Base-by-base conservation (phyloP, 371 early-diverging fungal species). In the Massospora cicadina region DNA sequence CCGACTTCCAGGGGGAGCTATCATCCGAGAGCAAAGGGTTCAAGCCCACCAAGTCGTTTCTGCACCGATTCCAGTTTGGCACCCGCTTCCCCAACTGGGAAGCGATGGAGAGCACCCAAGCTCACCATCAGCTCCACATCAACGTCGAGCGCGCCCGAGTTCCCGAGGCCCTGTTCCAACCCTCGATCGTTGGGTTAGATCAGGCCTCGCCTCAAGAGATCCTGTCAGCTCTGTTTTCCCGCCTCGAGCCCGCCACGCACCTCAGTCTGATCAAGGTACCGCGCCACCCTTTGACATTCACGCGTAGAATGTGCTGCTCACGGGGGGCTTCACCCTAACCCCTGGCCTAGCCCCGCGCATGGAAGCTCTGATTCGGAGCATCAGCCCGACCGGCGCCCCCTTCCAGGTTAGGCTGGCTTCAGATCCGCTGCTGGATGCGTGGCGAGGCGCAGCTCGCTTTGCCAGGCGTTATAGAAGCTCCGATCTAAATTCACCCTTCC, bases 131-230 rank as follows among this genome's bases (percentile, higher is more conserved):
- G 66, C 70, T 93, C 0, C 93, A 89, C 69, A 74, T 93, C 57
- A 93, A 93, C 66, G 78, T 93, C 10, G 94, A 93, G 67, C 82
- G 92, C 27, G 81, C 86, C 21, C 76, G 91, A 12, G 88, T 91
- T 12, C 88, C 91, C 1, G 94, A 93, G 74, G 85, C 82, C 0
- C 68, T 93, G 1, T 93, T 93, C 70, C 89, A 91, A 43, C 94
- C 94, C 1, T 77, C 77, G 13, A 84, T 93, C 32, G 73, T 87
- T 58, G 94, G 94, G 3, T 71, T 91, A 10, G 93, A 93, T 69
- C 90, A 92, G 70, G 87, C 91, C 0, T 93, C 93, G 1, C 67
- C 93, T 23, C 71, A 84, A 0, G 92, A 93, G 70, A 82, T 81
- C 1, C 66, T 90, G 30, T 75, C 81, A 25, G 83, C 85, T 65